Percentiles rank a stretch among this genome's conserved stretches.
Evolutionary conservation across 495 filamentous ascomycete genomes (phyloP).

Genomic region (Podospora anserina): DNA sequence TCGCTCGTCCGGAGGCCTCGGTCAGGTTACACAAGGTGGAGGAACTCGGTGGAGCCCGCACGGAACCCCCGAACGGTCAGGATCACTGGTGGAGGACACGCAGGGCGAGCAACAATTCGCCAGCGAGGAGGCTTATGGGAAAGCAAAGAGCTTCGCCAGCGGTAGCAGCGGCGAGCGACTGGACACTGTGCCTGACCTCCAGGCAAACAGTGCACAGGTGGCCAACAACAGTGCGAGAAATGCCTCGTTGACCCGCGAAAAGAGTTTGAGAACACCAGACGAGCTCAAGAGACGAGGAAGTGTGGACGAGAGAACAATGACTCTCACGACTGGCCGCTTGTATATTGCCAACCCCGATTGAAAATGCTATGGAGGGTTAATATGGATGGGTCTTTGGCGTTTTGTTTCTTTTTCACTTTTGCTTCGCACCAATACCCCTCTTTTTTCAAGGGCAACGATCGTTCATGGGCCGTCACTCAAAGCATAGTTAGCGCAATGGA

Average conservation of each 20-base stretch:
- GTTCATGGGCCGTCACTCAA: not conserved
- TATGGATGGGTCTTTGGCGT: not conserved
- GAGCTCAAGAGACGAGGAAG: constrained; percentile 64
- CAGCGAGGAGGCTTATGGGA: constrained; percentile 44
- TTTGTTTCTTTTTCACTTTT: not conserved
- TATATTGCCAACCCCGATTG: constrained; percentile 95
- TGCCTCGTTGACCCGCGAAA: constrained; percentile 52
- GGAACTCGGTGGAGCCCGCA: constrained; percentile 62
- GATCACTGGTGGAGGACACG: constrained; percentile 42
- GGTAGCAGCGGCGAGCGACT: constrained; percentile 54
- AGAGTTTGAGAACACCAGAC: constrained; percentile 68
- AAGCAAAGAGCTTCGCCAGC: constrained; percentile 47
- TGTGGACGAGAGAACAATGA: constrained; percentile 73
- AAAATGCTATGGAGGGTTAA: constrained; percentile 17
- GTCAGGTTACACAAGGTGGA: constrained; percentile 33
- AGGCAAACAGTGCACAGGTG: constrained; percentile 36
- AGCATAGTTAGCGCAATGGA: constrained; percentile 2
- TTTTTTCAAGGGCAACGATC: not conserved
- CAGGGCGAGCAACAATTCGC: constrained; percentile 27
- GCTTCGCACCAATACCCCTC: not conserved
- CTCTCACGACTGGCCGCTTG: constrained; percentile 68
- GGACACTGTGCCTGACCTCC: constrained; percentile 48
- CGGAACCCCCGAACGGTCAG: constrained; percentile 59
- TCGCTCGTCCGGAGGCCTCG: constrained; percentile 47
- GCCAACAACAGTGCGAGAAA: constrained; percentile 53